These are phyloP conservation scores for Chaetomium sp. DNA, from an alignment of 2,329 filamentous ascomycete genomes.

Conservation along the genomic window DNA sequence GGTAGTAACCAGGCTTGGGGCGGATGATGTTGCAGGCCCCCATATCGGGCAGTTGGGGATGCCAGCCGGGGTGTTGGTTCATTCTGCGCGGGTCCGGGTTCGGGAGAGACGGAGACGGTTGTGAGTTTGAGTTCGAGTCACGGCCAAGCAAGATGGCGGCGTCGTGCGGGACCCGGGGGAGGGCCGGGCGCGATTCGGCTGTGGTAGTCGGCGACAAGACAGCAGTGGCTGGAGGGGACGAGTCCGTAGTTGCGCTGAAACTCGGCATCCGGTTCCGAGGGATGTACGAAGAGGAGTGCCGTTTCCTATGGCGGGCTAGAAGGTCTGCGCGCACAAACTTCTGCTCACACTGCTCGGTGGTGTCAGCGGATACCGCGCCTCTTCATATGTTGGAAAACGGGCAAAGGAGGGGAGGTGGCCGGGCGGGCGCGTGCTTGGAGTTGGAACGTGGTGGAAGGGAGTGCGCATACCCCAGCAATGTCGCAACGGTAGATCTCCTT, in stretches of 20 bases:
- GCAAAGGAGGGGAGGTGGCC: background rate
- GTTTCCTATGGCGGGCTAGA: constrained; percentile 67
- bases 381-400: background rate
- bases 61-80: constrained; percentile 38
- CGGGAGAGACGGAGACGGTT: constrained; percentile 36
- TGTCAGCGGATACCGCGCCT: constrained; percentile 17
- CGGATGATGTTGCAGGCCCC: constrained; percentile 42
- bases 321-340: constrained; percentile 79
- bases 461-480: constrained; percentile 54
- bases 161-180: constrained; percentile 47
- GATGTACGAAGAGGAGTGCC: constrained; percentile 59
- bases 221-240: constrained; percentile 27
- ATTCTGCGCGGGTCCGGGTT: constrained; percentile 32
- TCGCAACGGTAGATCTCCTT: constrained; percentile 81
- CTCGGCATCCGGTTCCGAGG: constrained; percentile 55
- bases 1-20: constrained; percentile 45
- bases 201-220: constrained; percentile 29
- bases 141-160: constrained; percentile 50
- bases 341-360: constrained; percentile 59
- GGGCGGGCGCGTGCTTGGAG: background rate
- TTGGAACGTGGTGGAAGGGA: background rate
- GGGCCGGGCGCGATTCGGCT: constrained; percentile 36
- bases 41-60: constrained; percentile 43
- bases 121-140: constrained; percentile 42
- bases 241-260: constrained; percentile 45